Percentiles rank a stretch among this genome's conserved stretches.
These are phyloP conservation scores for Tardiomyces depauwii DNA, from an alignment of 1,139 yeast genomes.

Conservation along the genomic window DNA sequence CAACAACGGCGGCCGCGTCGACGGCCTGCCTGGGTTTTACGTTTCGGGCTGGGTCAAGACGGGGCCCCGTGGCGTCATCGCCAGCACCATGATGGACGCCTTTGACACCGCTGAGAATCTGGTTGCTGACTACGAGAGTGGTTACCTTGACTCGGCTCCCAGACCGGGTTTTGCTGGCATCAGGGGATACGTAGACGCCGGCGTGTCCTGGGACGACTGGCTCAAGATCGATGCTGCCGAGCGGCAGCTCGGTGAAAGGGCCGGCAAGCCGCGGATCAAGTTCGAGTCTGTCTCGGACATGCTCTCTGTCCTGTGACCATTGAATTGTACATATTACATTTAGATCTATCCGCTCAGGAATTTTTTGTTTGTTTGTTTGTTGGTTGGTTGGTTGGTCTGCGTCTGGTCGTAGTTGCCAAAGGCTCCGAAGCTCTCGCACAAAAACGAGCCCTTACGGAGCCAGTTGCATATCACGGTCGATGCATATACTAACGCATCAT, in stretches of 20 bases:
- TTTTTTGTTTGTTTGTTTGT: too few species aligned
- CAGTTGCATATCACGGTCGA: not conserved
- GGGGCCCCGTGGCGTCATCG: constrained; percentile 88
- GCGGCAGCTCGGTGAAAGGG: constrained; percentile 32
- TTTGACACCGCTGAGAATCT: constrained; percentile 48
- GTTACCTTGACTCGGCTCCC: constrained; percentile 8
- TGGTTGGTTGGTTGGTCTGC: too few species aligned
- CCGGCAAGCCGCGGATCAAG: constrained; percentile 50
- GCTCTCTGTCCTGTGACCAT: constrained; percentile 26
- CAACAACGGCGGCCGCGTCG: constrained; percentile 51
- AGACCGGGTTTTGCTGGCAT: constrained; percentile 28
- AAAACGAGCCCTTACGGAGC: not conserved
- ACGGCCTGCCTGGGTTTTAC: constrained; percentile 46
- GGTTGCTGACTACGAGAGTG: constrained; percentile 7
- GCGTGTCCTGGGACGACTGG: constrained; percentile 70
- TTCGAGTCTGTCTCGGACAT: constrained; percentile 39
- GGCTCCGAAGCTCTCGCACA: too few species aligned
- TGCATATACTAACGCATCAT: not conserved
- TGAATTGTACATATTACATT: not conserved
- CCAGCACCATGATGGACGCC: constrained; percentile 80
- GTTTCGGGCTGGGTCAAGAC: constrained; percentile 88
- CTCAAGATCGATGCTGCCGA: constrained; percentile 45
- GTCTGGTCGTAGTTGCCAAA: too few species aligned
- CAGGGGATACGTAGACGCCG: constrained; percentile 16
- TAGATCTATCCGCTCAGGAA: too few species aligned